Base-by-base conservation (phyloP, 163 green algal species). In the Picocystis sp. region DNA sequence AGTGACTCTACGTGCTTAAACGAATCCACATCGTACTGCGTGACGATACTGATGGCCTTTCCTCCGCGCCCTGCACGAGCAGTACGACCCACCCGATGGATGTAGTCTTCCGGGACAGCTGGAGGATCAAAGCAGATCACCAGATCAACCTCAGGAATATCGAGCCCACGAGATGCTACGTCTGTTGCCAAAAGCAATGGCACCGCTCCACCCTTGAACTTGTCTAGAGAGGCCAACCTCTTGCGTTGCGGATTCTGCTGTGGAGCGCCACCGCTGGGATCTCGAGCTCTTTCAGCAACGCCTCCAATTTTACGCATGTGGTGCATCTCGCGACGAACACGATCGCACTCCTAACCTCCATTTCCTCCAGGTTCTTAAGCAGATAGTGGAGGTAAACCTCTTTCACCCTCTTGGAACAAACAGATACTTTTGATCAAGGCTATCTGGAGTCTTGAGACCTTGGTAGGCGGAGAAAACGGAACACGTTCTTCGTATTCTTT, bases 91-190 rank as follows among this genome's bases (percentile, higher is more conserved):
- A 91, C 80, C 3, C 75, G 54, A 65, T 90, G 80, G 29, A 85
- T 75, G 43, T 87, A 89, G 55, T 87, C 78, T 1, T 60, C n/a
- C 10, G 47, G 19, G 84, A 65, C 34, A 83, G 46, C 11, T 69
- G 41, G 5, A 84, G 86, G 53, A 95, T 94, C 84, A 58, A 77
- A 94, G 63, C 93, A 93, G 43, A 95, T 47, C 5, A 95, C 84
- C 6, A 89, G 61, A 60, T 94, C 86, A 41, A 95, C 82, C 24
- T 54, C 21, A 44, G 87, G 87, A 25, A 96, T 96, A 72, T 96
- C 87, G 41, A 97, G 69, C 2, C 87, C 87, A 0, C 87, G 63
- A 1, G 64, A 79, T 0, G 82, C 87, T 1, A 96, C 83, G 58
- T 96, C 87, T 0, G 87, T 70, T 33, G 86, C 86, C 46, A 94